phyloP scores from a whole-genome alignment of 768 basidiomycete genomes.

The Podaxis sp. region DNA sequence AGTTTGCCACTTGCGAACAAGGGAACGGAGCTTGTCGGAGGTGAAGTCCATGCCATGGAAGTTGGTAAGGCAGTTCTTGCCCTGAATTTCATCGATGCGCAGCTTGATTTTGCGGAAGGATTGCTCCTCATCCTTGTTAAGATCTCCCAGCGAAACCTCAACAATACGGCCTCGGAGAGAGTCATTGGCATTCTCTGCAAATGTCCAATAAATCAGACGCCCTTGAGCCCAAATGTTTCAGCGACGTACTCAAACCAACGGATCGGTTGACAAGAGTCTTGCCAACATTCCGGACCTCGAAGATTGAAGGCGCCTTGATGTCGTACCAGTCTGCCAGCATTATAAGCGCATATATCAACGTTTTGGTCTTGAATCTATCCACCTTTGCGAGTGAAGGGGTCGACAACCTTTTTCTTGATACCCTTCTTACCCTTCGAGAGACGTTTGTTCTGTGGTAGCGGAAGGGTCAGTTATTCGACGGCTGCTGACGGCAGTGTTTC shows the following conservation, averaged over 20 bases:
- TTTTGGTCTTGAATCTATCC: slow-evolving; percentile 14
- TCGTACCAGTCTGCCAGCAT: slow-evolving; percentile 90
- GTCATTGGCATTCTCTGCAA: slow-evolving; percentile 95
- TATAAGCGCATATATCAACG: slow-evolving; percentile 4
- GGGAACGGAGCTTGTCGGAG: slow-evolving; percentile 98
- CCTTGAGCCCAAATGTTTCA: neutral
- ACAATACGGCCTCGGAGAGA: slow-evolving; percentile 96
- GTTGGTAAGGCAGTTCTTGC: slow-evolving; percentile 99
- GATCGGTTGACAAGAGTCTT: slow-evolving; percentile 99
- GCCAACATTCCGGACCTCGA: slow-evolving; percentile 94
- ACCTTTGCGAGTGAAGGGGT: slow-evolving; percentile 99
- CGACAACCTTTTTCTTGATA: slow-evolving; percentile 99
- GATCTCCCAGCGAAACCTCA: slow-evolving; percentile 94
- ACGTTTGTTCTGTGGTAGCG: slow-evolving; percentile 79
- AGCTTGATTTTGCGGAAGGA: slow-evolving; percentile 99
- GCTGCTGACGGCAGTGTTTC: neutral
- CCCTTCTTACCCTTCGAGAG: slow-evolving; percentile 98
- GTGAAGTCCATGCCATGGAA: slow-evolving; percentile 99
- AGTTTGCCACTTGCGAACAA: slow-evolving; percentile 99
- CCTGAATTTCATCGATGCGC: slow-evolving; percentile 93
- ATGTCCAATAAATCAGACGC: slow-evolving; percentile 4
- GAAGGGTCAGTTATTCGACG: slow-evolving; percentile 12
- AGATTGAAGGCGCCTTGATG: slow-evolving; percentile 97
- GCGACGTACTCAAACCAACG: slow-evolving; percentile 88
- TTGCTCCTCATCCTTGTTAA: slow-evolving; percentile 99